A percentile compares a stretch with the other conserved stretches of the same genome.
phyloP scores from a whole-genome alignment of 108 stramenopile genomes.

The Skeletonema costatum region DNA sequence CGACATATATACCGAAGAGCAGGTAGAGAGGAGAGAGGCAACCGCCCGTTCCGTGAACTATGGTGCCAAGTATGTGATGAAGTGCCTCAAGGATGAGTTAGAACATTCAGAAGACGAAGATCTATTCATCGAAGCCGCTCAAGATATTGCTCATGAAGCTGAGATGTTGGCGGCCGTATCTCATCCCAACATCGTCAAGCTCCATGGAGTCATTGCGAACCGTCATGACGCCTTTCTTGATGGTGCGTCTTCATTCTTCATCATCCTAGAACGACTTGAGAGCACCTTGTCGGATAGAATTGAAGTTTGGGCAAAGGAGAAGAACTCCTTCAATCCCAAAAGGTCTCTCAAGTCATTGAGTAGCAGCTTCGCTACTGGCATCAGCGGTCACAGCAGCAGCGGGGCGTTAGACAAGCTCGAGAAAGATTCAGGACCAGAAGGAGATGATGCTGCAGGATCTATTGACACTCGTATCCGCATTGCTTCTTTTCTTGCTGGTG shows the following conservation, averaged over 20 bases:
- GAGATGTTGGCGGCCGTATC: not conserved
- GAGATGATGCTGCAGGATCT: not conserved
- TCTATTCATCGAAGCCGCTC: not conserved
- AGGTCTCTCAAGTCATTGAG: not conserved
- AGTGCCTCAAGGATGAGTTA: too few relatives aligned
- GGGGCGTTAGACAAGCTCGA: not conserved
- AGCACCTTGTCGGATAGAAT: constrained; percentile 47
- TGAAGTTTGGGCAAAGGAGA: not conserved
- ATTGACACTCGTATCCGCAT: not conserved
- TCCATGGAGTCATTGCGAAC: not conserved
- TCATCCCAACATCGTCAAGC: not conserved
- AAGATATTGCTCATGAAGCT: not conserved
- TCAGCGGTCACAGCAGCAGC: not conserved
- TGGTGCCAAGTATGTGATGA: too few relatives aligned
- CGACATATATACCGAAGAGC: too few relatives aligned
- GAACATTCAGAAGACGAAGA: not conserved
- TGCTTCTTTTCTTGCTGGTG: constrained; percentile 21
- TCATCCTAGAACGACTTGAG: constrained; percentile 70
- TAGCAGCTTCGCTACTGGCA: not conserved
- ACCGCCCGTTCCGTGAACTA: too few relatives aligned
- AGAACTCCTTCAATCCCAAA: not conserved
- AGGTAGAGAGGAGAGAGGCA: too few relatives aligned
- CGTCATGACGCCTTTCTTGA: constrained; percentile 5
- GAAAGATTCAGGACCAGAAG: not conserved
- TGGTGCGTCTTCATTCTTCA: constrained; percentile 57